Evolutionary conservation across 805 yeast species (phyloP).

Genomic region (Metschnikowia anglica): DNA sequence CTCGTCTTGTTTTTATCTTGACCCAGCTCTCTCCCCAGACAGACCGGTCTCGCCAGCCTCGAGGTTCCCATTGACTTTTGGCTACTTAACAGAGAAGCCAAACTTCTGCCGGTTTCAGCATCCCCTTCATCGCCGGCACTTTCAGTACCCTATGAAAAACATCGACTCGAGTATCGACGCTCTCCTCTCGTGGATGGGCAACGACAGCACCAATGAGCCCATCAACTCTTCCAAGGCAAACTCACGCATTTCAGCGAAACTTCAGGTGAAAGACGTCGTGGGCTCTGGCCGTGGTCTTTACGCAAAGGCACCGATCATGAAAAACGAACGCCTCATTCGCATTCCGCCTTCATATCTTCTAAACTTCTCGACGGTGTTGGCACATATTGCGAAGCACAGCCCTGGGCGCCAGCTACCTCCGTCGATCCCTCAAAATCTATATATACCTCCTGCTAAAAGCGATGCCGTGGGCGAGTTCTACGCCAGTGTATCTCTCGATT

Average conservation of each 20-base stretch:
- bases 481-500: conserved; percentile 26
- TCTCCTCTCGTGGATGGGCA: conserved; percentile 31
- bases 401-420: conserved; percentile 29
- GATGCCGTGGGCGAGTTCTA: conserved; percentile 36
- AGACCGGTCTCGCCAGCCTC: too few relatives aligned
- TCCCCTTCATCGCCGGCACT: neutral
- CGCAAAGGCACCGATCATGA: conserved; percentile 37
- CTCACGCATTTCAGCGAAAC: conserved; percentile 35
- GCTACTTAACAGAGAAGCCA: neutral
- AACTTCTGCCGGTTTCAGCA: neutral
- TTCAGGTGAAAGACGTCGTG: conserved; percentile 41
- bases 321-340: conserved; percentile 47
- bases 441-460: conserved; percentile 25
- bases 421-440: conserved; percentile 21
- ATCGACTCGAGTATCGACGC: conserved; percentile 15
- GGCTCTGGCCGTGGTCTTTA: conserved; percentile 64
- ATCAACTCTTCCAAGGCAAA: conserved; percentile 2
- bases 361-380: conserved; percentile 52
- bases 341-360: conserved; percentile 60
- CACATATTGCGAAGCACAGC: conserved; percentile 45
- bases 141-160: conserved; percentile 10
- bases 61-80: neutral
- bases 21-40: too few relatives aligned
- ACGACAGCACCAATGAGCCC: neutral
- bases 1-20: neutral